Evolutionary conservation across 192 early-diverging fungal species (phyloP).

Genomic region (Lunasporangiospora selenospora): DNA sequence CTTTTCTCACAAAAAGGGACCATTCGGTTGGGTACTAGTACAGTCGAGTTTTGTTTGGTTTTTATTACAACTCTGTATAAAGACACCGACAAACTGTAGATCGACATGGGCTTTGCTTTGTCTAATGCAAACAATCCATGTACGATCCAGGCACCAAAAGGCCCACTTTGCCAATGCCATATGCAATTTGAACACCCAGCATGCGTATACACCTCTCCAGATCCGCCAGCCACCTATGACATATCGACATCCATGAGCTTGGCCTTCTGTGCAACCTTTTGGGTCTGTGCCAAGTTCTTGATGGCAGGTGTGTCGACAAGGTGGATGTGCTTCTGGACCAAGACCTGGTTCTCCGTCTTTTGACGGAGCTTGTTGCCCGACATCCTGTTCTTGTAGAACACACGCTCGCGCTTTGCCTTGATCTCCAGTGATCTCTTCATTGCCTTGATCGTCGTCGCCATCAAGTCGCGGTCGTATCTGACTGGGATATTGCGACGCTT

Average conservation of each 20-base stretch:
- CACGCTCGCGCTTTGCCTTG: constrained; percentile 89
- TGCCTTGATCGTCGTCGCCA: constrained; percentile 97
- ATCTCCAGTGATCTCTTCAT: constrained; percentile 99
- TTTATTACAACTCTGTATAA: no score
- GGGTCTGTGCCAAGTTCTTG: constrained; percentile 69
- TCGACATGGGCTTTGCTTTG: no score
- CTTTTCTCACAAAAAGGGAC: no score
- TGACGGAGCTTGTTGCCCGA: constrained; percentile 86
- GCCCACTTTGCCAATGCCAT: no score
- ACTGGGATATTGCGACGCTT: constrained; percentile 98
- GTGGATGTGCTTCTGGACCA: constrained; percentile 89
- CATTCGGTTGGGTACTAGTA: no score
- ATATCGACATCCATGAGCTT: constrained; percentile 73
- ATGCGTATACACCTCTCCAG: no score
- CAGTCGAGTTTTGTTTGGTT: no score
- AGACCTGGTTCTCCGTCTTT: constrained; percentile 72
- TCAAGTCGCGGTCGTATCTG: constrained; percentile 95
- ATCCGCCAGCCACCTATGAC: no score
- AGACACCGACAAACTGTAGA: no score
- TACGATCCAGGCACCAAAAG: no score
- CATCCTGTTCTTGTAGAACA: constrained; percentile 93
- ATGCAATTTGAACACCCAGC: no score
- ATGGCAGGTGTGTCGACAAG: constrained; percentile 69
- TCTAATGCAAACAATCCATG: no score
- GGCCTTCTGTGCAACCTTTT: constrained; percentile 60